These are phyloP conservation scores for Prosopis cineraria DNA, from an alignment of 306 rosid genomes.

Conservation along the genomic window DNA sequence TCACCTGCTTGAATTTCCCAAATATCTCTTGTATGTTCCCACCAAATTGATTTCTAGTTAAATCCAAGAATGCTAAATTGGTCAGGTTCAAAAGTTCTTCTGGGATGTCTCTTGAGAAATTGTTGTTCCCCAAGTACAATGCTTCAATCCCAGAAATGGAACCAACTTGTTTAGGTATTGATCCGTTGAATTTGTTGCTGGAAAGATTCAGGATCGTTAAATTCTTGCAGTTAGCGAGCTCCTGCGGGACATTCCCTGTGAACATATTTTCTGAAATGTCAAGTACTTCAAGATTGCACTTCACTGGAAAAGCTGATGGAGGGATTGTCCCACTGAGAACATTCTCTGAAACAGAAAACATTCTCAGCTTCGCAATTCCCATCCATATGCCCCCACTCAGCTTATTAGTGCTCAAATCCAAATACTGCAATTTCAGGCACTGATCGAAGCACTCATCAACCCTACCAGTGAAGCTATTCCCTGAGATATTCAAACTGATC, in stretches of 20 bases:
- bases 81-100: conserved; percentile 58
- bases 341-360: conserved; percentile 77
- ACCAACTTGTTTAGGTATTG: conserved; percentile 71
- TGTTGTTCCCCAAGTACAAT: conserved; percentile 76
- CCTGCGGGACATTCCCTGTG: conserved; percentile 57
- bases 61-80: conserved; percentile 76
- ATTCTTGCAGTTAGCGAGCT: conserved; percentile 62
- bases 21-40: conserved; percentile 72
- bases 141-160: conserved; percentile 50
- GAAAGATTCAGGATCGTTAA: conserved; percentile 58
- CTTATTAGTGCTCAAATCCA: conserved; percentile 83
- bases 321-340: conserved; percentile 50
- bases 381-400: conserved; percentile 69
- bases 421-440: conserved; percentile 63
- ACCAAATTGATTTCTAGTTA: conserved; percentile 70
- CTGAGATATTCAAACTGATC: conserved; percentile 60
- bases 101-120: conserved; percentile 67
- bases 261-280: conserved; percentile 75
- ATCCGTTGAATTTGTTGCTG: conserved; percentile 61
- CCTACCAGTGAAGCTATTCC: conserved; percentile 67
- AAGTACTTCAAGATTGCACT: conserved; percentile 57
- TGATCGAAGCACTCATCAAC: conserved; percentile 56
- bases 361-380: conserved; percentile 56
- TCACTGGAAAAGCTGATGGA: conserved; percentile 44
- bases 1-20: conserved; percentile 68